Base-by-base conservation (phyloP, 345 rosid genomes). In the Geranium rotundifolium region DNA sequence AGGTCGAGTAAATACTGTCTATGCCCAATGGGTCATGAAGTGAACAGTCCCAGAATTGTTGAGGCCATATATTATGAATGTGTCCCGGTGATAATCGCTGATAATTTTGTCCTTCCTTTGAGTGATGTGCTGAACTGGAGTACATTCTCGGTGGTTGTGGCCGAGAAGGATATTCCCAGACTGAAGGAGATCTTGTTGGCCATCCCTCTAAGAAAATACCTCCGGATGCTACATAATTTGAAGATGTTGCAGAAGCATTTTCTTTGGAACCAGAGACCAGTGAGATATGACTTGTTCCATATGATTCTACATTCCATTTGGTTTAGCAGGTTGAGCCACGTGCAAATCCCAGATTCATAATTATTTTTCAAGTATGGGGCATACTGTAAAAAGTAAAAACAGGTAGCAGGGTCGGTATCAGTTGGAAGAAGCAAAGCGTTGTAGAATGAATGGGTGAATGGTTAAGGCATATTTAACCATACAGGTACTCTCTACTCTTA, bases 281-380 rank as follows among this genome's bases (percentile, higher is more conserved):
- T 84, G 69, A 82, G 82, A 73, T 89, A 82, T 55, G 96, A 92
- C 73, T 72, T 91, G 72, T 91, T 91, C 70, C 95, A 88, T 76
- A 85, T 91, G 96, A 85, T 91, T 69, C 84, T 91, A 66, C 95
- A 89, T 67, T 89, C 98, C 41, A 89, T 87, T 66, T 91, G 98
- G 98, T 77, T 77, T 62, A 87, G 77, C 66, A 70, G 83, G 72
- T 59, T 91, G 56, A 83, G 76, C 68, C 89, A 85, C 66, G 73
- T 77, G 60, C 78, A 69, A 65, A 39, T 72, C 65, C 37, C 76
- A 14, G 63, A 59, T 54, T 52, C 67, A 19, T 31, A 66, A 49
- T 63, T 19, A 57, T 61, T 23, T 23, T 23, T 23, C 27, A 34
- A 34, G 41, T 34, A 34, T 34, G 41, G 41, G 1, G 27, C 27